These are phyloP conservation scores for Septoria petroselini DNA, from an alignment of 2,329 filamentous ascomycete genomes.

Conservation along the genomic window DNA sequence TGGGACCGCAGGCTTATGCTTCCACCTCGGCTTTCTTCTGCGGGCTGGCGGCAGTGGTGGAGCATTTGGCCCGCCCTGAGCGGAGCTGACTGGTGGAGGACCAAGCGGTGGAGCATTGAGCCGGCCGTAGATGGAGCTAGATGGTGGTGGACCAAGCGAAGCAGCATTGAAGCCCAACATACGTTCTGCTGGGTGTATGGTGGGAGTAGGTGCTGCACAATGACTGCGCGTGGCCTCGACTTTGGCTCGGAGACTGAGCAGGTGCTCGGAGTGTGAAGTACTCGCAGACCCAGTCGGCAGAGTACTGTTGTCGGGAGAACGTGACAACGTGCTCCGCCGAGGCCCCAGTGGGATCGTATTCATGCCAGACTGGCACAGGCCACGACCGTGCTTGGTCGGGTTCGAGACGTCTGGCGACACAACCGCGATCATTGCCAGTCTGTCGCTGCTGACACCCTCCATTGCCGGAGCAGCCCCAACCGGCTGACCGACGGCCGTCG, in stretches of 20 bases:
- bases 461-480: background rate
- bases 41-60: no score
- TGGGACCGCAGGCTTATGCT: no score
- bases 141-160: background rate
- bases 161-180: background rate
- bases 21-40: no score
- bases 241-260: background rate
- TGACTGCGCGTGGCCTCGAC: background rate
- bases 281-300: no score
- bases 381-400: background rate
- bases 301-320: background rate
- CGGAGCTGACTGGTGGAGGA: no score
- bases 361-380: constrained; percentile 1
- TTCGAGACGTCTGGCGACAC: background rate
- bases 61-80: no score
- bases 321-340: background rate
- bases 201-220: background rate
- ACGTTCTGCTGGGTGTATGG: background rate
- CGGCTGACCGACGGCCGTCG: background rate
- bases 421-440: constrained; percentile 12
- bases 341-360: constrained; percentile 6
- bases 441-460: constrained; percentile 9
- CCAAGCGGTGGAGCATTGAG: no score
- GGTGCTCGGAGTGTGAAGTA: background rate
- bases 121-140: background rate